A percentile compares a stretch with the other conserved stretches of the same genome.
Evolutionary conservation across 225 moss, liverwort and hornwort genomes (phyloP).

Genomic region (Bryum argenteum): DNA sequence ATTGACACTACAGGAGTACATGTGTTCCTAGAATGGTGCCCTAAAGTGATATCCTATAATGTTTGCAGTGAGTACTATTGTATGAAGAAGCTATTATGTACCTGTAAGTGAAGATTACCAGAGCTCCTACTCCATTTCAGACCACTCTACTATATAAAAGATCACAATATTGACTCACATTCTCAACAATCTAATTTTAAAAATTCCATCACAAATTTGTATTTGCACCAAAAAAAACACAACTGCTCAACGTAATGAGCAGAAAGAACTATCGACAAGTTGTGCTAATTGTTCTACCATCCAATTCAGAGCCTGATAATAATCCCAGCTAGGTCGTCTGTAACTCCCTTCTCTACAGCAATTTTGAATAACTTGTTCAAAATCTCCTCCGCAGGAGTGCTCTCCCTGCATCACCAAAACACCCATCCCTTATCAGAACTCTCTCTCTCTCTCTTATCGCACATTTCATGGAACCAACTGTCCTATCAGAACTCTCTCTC

Average conservation of each 20-base stretch:
- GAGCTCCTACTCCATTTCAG: too few species aligned
- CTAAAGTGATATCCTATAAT: too few species aligned
- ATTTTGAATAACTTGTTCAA: slow-evolving; percentile 46
- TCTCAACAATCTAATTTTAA: too few species aligned
- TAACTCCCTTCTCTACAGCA: slow-evolving; percentile 47
- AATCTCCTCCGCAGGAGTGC: slow-evolving; percentile 36
- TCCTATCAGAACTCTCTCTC: not conserved
- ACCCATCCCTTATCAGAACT: slow-evolving; percentile 3
- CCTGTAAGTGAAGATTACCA: too few species aligned
- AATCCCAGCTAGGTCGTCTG: slow-evolving; percentile 59
- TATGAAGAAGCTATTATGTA: too few species aligned
- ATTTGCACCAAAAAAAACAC: not conserved
- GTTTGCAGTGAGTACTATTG: too few species aligned
- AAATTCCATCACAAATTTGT: too few species aligned
- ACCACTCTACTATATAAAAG: too few species aligned
- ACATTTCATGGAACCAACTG: not conserved
- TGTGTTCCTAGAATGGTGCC: too few species aligned
- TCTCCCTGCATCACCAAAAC: slow-evolving; percentile 34
- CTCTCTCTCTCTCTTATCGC: not conserved
- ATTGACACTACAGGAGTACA: too few species aligned
- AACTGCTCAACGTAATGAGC: not conserved
- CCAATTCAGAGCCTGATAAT: slow-evolving; percentile 45
- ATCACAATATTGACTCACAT: too few species aligned
- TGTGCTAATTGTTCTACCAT: not conserved
- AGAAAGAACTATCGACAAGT: too few species aligned